Percentiles rank a stretch among this genome's conserved stretches.
Evolutionary conservation across 2,329 filamentous ascomycete species (phyloP).

Genomic region (Septoria linicola): DNA sequence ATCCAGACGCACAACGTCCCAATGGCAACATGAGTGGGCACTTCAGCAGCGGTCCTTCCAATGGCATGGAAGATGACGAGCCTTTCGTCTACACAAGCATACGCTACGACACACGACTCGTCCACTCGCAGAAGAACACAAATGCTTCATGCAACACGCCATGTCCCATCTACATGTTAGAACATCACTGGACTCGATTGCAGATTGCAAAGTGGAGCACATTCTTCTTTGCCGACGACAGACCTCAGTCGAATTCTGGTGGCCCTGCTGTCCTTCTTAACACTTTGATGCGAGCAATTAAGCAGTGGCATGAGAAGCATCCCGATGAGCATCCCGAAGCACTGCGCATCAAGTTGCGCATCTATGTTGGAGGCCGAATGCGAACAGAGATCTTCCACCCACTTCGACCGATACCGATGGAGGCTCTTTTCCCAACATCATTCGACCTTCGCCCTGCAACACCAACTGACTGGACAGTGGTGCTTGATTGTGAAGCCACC

Average conservation of each 20-base stretch:
- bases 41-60: conserved; percentile 14
- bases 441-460: conserved; percentile 47
- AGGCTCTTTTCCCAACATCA: conserved; percentile 58
- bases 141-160: conserved; percentile 32
- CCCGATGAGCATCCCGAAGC: conserved; percentile 32
- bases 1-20: not conserved
- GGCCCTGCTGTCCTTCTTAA: conserved; percentile 37
- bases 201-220: conserved; percentile 47
- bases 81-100: conserved; percentile 29
- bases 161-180: conserved; percentile 42
- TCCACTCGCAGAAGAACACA: conserved; percentile 34
- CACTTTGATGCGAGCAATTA: conserved; percentile 37
- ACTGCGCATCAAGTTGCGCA: conserved; percentile 52
- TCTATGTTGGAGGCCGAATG: conserved; percentile 51
- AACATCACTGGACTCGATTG: conserved; percentile 48
- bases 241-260: conserved; percentile 53
- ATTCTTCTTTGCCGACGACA: conserved; percentile 70
- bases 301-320: conserved; percentile 37
- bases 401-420: conserved; percentile 45
- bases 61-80: conserved; percentile 18
- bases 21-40: conserved; percentile 25
- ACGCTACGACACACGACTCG: conserved; percentile 65
- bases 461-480: conserved; percentile 42
- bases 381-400: conserved; percentile 41
- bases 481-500: conserved; percentile 55